A percentile compares a stretch with the other conserved stretches of the same genome.
Conservation (phyloP, 192 early-diverging fungal genomes). For the Funneliformis mosseae region DNA sequence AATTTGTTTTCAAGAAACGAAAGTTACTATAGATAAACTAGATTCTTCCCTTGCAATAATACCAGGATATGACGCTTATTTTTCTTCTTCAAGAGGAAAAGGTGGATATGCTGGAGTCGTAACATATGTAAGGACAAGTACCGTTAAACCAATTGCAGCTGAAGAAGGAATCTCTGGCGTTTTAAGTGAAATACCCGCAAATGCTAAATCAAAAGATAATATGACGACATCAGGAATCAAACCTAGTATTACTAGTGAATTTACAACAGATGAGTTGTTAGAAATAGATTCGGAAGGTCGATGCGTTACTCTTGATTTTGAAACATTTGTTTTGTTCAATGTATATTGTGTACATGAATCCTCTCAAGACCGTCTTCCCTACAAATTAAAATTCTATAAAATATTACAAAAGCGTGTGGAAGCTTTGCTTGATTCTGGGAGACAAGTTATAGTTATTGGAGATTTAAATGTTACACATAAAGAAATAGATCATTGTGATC, state of each 20-base stretch:
- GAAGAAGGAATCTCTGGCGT: slow-evolving; percentile 73
- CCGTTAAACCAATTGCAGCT: slow-evolving; percentile 53
- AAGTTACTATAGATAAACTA: slow-evolving; percentile 59
- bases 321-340: slow-evolving; percentile 74
- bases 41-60: slow-evolving; percentile 62
- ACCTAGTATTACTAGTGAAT: not conserved
- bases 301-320: slow-evolving; percentile 71
- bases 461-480: slow-evolving; percentile 70
- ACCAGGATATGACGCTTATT: slow-evolving; percentile 73
- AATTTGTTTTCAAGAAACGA: slow-evolving; percentile 81
- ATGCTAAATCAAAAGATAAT: not conserved
- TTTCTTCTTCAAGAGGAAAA: slow-evolving; percentile 61
- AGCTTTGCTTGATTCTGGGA: slow-evolving; percentile 50
- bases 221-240: not conserved
- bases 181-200: slow-evolving; percentile 13
- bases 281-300: slow-evolving; percentile 74
- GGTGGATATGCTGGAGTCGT: slow-evolving; percentile 74
- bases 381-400: slow-evolving; percentile 58
- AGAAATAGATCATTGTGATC: slow-evolving; percentile 76
- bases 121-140: slow-evolving; percentile 57
- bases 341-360: slow-evolving; percentile 68
- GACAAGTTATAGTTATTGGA: slow-evolving; percentile 63
- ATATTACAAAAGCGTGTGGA: slow-evolving; percentile 50
- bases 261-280: slow-evolving; percentile 34
- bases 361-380: slow-evolving; percentile 48